Percentiles rank a stretch among this genome's conserved stretches.
phyloP scores from a whole-genome alignment of 208 protist genomes.

The Blastocrithidia nonstop region DNA sequence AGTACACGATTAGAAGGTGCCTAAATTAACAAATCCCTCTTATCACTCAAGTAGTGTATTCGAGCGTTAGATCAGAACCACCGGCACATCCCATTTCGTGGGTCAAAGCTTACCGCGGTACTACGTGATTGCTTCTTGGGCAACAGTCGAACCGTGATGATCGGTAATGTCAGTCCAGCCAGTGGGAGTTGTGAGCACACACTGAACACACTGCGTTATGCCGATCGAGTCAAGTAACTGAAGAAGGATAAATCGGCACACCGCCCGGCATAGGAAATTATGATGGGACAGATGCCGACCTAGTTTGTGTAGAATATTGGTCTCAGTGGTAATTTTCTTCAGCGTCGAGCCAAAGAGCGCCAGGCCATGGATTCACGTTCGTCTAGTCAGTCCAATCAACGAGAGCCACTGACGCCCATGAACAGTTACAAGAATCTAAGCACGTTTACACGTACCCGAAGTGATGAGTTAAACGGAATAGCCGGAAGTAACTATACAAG shows the following conservation, averaged over 20 bases:
- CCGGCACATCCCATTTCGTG: constrained; percentile 86
- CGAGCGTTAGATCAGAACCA: constrained; percentile 61
- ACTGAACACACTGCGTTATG: constrained; percentile 73
- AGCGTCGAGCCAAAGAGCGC: constrained; percentile 64
- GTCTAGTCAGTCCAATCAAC: constrained; percentile 34
- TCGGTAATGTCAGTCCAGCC: constrained; percentile 83
- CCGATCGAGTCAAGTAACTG: constrained; percentile 86
- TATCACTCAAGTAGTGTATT: constrained; percentile 84
- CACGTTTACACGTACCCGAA: too few species aligned
- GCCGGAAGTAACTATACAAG: constrained; percentile 10
- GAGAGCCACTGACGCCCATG: constrained; percentile 41
- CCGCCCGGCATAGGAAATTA: constrained; percentile 76
- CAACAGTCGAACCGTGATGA: constrained; percentile 90
- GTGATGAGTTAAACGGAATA: constrained; percentile 13
- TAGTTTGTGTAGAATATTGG: constrained; percentile 76
- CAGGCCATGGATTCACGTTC: constrained; percentile 20
- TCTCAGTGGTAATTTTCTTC: constrained; percentile 50
- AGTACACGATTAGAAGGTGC: constrained; percentile 76
- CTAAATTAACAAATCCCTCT: constrained; percentile 84
- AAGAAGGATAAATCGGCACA: constrained; percentile 76
- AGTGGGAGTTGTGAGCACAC: constrained; percentile 74
- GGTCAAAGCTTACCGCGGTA: constrained; percentile 88
- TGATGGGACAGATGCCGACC: constrained; percentile 86
- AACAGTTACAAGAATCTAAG: too few species aligned
- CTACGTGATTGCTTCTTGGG: constrained; percentile 81